Conservation (phyloP, 805 yeast species). For the Cyberlindnera maclurae region DNA sequence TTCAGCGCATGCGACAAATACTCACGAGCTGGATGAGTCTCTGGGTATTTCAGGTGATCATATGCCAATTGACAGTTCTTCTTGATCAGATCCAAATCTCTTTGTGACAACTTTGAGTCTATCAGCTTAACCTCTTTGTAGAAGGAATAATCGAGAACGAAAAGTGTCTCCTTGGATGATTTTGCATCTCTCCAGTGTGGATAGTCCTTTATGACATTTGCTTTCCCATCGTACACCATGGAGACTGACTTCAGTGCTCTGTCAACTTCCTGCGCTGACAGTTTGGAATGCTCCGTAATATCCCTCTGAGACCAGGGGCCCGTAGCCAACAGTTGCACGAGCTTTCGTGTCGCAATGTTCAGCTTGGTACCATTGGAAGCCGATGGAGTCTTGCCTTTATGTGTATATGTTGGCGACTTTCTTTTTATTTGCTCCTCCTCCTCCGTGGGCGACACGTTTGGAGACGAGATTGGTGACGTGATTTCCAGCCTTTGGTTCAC, state of each 20-base stretch:
- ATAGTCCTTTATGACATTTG: constrained; percentile 21
- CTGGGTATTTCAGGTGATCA: constrained; percentile 14
- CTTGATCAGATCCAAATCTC: constrained; percentile 5
- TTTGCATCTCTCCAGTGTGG: constrained; percentile 23
- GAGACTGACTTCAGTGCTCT: constrained; percentile 22
- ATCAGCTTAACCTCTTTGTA: constrained; percentile 23
- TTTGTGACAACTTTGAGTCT: constrained; percentile 9
- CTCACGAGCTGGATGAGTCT: constrained; percentile 14
- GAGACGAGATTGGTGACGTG: constrained; percentile 8
- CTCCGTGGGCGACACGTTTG: background rate
- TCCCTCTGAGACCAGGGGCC: constrained; percentile 36
- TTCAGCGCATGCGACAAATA: background rate
- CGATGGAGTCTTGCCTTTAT: background rate
- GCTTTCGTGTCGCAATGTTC: constrained; percentile 25
- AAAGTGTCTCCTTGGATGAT: constrained; percentile 21
- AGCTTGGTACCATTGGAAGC: constrained; percentile 4
- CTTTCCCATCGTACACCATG: constrained; percentile 24
- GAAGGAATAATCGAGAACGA: constrained; percentile 30
- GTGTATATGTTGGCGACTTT: constrained; percentile 1
- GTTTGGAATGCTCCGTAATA: constrained; percentile 25
- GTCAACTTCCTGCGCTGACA: constrained; percentile 23
- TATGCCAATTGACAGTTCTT: constrained; percentile 13
- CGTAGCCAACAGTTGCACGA: constrained; percentile 39
- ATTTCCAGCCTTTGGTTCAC: constrained; percentile 9
- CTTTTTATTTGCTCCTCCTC: background rate